Evolutionary conservation across 1,284 basidiomycete species (phyloP).

Genomic region (Austroboletus rostrupii): DNA sequence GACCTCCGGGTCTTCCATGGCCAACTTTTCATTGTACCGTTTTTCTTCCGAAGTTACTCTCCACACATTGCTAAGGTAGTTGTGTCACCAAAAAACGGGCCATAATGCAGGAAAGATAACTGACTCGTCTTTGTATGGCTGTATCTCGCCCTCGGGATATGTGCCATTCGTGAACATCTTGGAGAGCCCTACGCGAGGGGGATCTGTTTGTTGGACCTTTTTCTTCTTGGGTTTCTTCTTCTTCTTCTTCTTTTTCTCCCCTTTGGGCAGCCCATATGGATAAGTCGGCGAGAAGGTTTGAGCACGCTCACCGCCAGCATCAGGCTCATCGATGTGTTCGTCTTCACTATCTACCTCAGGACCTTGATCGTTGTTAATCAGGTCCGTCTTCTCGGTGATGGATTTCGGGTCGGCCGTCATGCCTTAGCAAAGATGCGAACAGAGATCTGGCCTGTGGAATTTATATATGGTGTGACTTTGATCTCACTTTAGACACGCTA

Average conservation of each 20-base stretch:
- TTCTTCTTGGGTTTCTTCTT: slow-evolving; percentile 93
- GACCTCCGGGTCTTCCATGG: slow-evolving; percentile 72
- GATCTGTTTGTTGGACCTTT: slow-evolving; percentile 79
- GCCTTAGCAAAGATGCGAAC: background rate
- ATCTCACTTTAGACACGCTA: background rate
- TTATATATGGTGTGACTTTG: background rate
- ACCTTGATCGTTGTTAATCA: slow-evolving; percentile 12
- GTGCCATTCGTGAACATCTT: slow-evolving; percentile 85
- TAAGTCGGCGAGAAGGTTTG: background rate
- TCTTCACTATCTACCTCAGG: slow-evolving; percentile 29
- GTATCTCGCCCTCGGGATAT: slow-evolving; percentile 90
- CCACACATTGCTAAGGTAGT: slow-evolving; percentile 65
- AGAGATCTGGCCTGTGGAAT: too few relatives aligned
- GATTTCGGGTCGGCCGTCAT: slow-evolving; percentile 24
- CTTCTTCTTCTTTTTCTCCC: slow-evolving; percentile 88
- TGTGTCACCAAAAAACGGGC: slow-evolving; percentile 4
- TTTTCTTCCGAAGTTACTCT: slow-evolving; percentile 91
- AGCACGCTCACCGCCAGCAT: slow-evolving; percentile 20
- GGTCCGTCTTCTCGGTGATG: slow-evolving; percentile 8
- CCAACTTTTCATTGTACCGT: slow-evolving; percentile 76
- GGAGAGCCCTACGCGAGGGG: slow-evolving; percentile 86
- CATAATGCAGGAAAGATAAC: slow-evolving; percentile 24
- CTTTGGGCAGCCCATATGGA: slow-evolving; percentile 25
- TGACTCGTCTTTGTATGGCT: slow-evolving; percentile 89
- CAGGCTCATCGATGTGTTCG: slow-evolving; percentile 20